Base-by-base conservation (phyloP, 345 rosid species). In the Brassica cretica region DNA sequence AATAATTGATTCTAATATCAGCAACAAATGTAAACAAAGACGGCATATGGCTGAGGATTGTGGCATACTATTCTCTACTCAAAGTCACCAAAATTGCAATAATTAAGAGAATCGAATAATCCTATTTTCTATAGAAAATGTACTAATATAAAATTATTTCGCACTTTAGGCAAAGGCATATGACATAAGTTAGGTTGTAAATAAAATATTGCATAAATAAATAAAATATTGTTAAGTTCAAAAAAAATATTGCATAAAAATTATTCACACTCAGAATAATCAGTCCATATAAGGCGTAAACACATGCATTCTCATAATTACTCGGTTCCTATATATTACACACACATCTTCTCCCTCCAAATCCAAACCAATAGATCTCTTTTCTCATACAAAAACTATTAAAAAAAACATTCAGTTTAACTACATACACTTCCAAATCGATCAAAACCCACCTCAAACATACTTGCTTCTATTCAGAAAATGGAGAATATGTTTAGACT, bases 401-500 rank as follows among this genome's bases (percentile, higher is more conserved):
- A 5, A 0, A 6, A 41, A 60, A 7, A 77, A 71, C 67, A 51
- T 70, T 63, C 75, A n/a, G 7, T 49, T 49, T 76, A 55, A 41
- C 56, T 70, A 76, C 8, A 27, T 25, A 49, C 9, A 77, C 70
- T 63, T 37, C 71, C 65, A 64, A 62, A 33, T 58, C 76, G 35
- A 56, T 78, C 32, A 39, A 71, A 71, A 58, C 53, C 14, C 32
- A 46, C 70, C 60, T 15, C 21, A 0, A 16, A 66, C 74, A 67
- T 7, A 56, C 30, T 56, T 37, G 27, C 14, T 66, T 75, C 51
- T 7, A 74, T 35, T 12, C 5, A 9, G 2, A 73, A 46, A 16
- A 90, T 88, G 94, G 89, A 84, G 44, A 84, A 71, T 61, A 75
- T 69, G 63, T 82, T 85, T 65, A 81, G 82, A 4, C 80, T 72